Base-by-base conservation (phyloP, 192 early-diverging fungal genomes). In the Gryganskiella cystojenkinii region DNA sequence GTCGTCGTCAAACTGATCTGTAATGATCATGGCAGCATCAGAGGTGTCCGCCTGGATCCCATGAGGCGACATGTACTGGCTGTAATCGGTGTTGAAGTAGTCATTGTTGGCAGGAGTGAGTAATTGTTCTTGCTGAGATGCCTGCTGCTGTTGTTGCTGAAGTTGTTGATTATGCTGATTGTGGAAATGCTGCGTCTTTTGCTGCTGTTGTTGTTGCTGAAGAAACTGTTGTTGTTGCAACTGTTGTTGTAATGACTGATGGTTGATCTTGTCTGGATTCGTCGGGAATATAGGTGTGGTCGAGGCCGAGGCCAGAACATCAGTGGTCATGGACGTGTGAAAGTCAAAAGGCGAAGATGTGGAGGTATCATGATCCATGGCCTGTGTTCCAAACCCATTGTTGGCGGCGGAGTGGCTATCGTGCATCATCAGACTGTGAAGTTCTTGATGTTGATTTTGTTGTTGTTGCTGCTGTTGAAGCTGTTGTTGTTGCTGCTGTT, bases 1-100 rank as follows among this genome's bases (percentile, higher is more conserved):
- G 53, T 78, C 74, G 30, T 78, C 74, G 27, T 78, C 74, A 45
- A 78, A 78, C 42, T 68, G 74, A 33, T 78, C 74, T 0, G 74
- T 58, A 14, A 78, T 69, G 19, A 63, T 42, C 74, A 78, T 78
- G 44, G 72, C 58, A 4, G 74, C 74, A 50, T 57, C 74, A 19
- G 60, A 50, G 0, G 66, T 67, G 46, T 69, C 74, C 2, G 74
- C 66, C 24, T 68, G 61, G 15, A 78, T 56, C 8, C 61, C 66
- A n/a, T 69, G 53, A 6, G 74, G 74, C 17, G 74, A 78, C 74
- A 78, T 78, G 43, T 69, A 78, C 45, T 78, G 74, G 3, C 65
- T 68, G 34, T 64, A 78, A 40, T 78, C 74, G 34, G 74, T 60
- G 1, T 52, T 57, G 37, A 67, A 78, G 31, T 56, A 78, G 13